phyloP scores from a whole-genome alignment of 371 early-diverging fungal species.

The Polyrhizophydium stewartii region DNA sequence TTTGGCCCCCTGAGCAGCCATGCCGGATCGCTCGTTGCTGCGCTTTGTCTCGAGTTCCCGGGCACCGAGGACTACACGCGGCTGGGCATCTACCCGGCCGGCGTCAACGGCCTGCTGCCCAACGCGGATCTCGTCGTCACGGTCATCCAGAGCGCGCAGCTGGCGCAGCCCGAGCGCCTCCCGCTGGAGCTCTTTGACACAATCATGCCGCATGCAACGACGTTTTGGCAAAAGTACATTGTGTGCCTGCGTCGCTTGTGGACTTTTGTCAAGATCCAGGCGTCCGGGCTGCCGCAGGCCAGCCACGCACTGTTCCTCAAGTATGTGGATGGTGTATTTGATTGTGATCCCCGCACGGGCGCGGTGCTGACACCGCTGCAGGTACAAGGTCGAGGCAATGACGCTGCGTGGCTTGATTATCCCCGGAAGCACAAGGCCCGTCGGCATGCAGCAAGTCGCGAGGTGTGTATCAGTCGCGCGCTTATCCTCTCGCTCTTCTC shows the following conservation, averaged over 20 bases:
- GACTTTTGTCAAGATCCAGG: constrained; percentile 64
- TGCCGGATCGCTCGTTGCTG: constrained; percentile 85
- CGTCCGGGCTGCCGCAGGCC: constrained; percentile 63
- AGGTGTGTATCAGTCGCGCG: constrained; percentile 43
- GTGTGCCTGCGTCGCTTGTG: constrained; percentile 49
- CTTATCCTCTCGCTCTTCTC: not conserved
- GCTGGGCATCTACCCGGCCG: constrained; percentile 75
- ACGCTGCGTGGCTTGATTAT: constrained; percentile 20
- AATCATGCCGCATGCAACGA: not conserved
- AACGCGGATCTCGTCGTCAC: constrained; percentile 89
- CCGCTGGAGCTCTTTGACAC: constrained; percentile 38
- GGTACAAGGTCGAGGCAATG: constrained; percentile 34
- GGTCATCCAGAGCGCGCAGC: constrained; percentile 35
- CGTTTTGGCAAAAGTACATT: constrained; percentile 17
- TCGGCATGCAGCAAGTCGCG: constrained; percentile 44
- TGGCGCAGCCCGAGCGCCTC: constrained; percentile 48
- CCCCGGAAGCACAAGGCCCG: not conserved
- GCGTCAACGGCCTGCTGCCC: constrained; percentile 88
- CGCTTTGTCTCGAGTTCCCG: constrained; percentile 82
- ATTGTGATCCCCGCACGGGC: not conserved
- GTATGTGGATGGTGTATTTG: constrained; percentile 46
- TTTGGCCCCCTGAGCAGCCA: constrained; percentile 23
- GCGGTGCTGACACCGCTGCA: too few species aligned
- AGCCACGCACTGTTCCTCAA: constrained; percentile 71
- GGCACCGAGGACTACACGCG: constrained; percentile 61